A percentile compares a stretch with the other conserved stretches of the same genome.
Evolutionary conservation across 129 eudicot genomes (phyloP).

Genomic region (Centaurea solstitialis): DNA sequence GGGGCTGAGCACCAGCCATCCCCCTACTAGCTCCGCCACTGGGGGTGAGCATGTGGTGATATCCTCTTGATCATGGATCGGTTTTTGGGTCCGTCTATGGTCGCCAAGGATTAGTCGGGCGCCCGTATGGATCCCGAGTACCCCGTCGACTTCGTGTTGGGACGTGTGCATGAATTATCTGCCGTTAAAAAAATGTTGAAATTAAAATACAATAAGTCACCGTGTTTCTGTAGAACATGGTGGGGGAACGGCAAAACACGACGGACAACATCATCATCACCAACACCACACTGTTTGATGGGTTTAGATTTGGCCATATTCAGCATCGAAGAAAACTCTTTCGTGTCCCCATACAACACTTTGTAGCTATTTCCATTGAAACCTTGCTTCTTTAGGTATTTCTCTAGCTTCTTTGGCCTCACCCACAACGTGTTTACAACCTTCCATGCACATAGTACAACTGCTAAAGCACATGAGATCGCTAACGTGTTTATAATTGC

Average conservation of each 20-base stretch:
- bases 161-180: no score
- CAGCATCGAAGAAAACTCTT: slow-evolving; percentile 16
- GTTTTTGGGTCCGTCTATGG: no score
- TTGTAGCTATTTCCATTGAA: slow-evolving; percentile 36
- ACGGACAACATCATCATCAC: slow-evolving; percentile 15
- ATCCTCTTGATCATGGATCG: no score
- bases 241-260: slow-evolving; percentile 5
- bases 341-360: slow-evolving; percentile 30
- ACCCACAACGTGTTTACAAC: slow-evolving; percentile 27
- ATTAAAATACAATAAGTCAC: slow-evolving; percentile 7
- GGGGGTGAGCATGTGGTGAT: no score
- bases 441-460: slow-evolving; percentile 27
- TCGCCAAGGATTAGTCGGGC: no score
- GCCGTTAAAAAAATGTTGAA: no score
- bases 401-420: slow-evolving; percentile 31
- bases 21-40: no score
- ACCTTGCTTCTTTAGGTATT: slow-evolving; percentile 32
- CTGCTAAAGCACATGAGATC: slow-evolving; percentile 18
- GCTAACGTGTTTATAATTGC: slow-evolving; percentile 18
- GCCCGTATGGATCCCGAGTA: no score
- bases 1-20: no score
- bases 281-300: slow-evolving; percentile 4
- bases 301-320: slow-evolving; percentile 19
- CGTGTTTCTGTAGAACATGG: slow-evolving; percentile 17
- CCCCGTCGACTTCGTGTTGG: no score